Percentiles rank a stretch among this genome's conserved stretches.
phyloP scores from a whole-genome alignment of 441 rosid species.

The Gossypium lobatum region DNA sequence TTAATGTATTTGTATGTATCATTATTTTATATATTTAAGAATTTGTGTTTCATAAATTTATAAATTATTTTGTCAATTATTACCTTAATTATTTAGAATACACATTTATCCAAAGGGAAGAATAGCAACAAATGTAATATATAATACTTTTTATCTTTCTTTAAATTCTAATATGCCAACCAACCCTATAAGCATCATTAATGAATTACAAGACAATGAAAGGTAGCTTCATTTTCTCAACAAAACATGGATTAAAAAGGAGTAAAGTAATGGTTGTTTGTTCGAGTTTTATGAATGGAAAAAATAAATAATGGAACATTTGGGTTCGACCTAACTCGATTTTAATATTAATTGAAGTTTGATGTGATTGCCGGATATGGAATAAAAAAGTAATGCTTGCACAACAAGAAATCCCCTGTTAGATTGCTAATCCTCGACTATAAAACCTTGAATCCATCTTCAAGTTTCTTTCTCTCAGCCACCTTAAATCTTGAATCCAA shows the following conservation, averaged over 20 bases:
- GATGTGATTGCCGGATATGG: background rate
- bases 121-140: too few species aligned
- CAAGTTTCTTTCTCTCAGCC: background rate
- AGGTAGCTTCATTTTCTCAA: background rate
- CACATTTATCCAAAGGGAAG: too few species aligned
- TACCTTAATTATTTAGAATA: too few species aligned
- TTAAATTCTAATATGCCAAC: background rate
- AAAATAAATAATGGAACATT: background rate
- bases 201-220: constrained; percentile 9
- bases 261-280: background rate
- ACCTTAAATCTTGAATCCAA: background rate
- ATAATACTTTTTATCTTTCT: background rate
- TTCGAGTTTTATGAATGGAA: background rate
- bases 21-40: too few species aligned
- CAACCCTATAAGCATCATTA: constrained; percentile 12
- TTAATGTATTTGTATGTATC: too few species aligned
- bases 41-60: too few species aligned
- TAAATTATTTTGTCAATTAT: too few species aligned
- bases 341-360: background rate
- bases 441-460: constrained; percentile 8
- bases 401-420: background rate
- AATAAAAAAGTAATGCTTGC: background rate
- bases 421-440: background rate
- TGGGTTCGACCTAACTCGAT: background rate
- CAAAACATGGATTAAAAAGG: background rate